phyloP scores from a whole-genome alignment of 1,284 basidiomycete species.

The Tilletia setariae region DNA sequence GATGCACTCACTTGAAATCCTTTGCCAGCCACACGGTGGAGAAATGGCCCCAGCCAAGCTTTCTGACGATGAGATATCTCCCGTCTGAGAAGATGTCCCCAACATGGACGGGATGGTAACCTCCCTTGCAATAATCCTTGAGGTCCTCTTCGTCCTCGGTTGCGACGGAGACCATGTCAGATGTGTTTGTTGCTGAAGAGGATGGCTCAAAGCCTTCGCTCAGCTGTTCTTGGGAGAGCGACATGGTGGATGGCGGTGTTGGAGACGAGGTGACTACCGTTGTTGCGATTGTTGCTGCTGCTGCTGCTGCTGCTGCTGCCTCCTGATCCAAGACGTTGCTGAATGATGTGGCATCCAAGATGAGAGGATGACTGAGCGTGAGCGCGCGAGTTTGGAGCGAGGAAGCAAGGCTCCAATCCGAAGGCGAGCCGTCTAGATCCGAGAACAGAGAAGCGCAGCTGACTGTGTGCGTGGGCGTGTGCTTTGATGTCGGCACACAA shows the following conservation, averaged over 20 bases:
- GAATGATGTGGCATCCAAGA: neutral
- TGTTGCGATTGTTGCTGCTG: too few species aligned
- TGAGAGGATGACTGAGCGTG: neutral
- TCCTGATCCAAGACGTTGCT: neutral
- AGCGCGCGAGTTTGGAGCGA: too few species aligned
- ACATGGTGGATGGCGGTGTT: neutral
- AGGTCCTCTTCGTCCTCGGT: slow-evolving; percentile 57
- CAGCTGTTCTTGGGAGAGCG: slow-evolving; percentile 8
- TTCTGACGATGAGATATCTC: slow-evolving; percentile 85
- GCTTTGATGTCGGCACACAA: too few species aligned
- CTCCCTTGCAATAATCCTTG: slow-evolving; percentile 61
- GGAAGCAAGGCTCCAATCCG: too few species aligned
- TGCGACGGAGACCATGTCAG: slow-evolving; percentile 29
- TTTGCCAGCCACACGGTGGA: slow-evolving; percentile 57
- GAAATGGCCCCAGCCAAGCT: slow-evolving; percentile 98
- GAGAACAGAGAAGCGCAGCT: too few species aligned
- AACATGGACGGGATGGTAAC: slow-evolving; percentile 88
- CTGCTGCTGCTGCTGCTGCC: slow-evolving; percentile 2
- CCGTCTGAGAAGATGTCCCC: slow-evolving; percentile 86
- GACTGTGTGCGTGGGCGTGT: too few species aligned
- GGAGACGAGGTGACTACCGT: too few species aligned
- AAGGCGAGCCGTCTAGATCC: too few species aligned
- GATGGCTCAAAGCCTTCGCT: slow-evolving; percentile 13
- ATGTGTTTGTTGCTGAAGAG: slow-evolving; percentile 12
- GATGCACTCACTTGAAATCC: slow-evolving; percentile 40